phyloP scores from a whole-genome alignment of 768 basidiomycete species.

The Asterophora lycoperdoides region DNA sequence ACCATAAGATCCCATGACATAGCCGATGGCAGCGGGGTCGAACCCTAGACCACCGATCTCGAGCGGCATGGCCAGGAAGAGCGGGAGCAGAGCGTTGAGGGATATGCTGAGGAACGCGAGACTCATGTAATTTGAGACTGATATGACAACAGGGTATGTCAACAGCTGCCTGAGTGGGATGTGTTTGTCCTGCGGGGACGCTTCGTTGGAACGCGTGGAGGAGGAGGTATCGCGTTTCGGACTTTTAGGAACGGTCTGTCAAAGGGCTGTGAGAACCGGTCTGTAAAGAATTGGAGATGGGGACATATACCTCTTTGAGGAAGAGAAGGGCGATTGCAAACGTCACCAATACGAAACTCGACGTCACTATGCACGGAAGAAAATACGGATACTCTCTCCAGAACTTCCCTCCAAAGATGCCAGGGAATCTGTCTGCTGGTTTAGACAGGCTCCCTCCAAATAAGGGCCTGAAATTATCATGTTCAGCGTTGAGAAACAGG shows the following conservation, averaged over 20 bases:
- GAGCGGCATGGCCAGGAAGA: slow-evolving; percentile 67
- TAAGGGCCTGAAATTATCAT: slow-evolving; percentile 42
- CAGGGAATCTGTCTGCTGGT: slow-evolving; percentile 65
- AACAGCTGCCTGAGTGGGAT: slow-evolving; percentile 40
- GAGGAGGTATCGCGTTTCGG: background rate
- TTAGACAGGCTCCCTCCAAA: slow-evolving; percentile 64
- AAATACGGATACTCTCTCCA: slow-evolving; percentile 73
- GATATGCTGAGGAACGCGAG: slow-evolving; percentile 63
- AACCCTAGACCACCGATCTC: slow-evolving; percentile 64
- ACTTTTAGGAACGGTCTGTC: slow-evolving; percentile 26
- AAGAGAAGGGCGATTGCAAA: slow-evolving; percentile 31
- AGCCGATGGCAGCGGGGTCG: slow-evolving; percentile 58
- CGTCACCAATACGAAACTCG: slow-evolving; percentile 30
- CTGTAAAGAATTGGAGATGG: background rate
- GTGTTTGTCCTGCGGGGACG: slow-evolving; percentile 20
- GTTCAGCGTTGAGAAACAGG: background rate
- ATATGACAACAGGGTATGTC: slow-evolving; percentile 56
- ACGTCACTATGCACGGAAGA: slow-evolving; percentile 52
- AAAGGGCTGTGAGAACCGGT: slow-evolving; percentile 1
- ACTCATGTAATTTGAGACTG: slow-evolving; percentile 64
- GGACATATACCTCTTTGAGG: slow-evolving; percentile 42
- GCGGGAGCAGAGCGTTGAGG: slow-evolving; percentile 51
- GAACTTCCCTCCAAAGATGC: slow-evolving; percentile 49
- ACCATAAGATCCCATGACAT: slow-evolving; percentile 45
- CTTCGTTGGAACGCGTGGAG: background rate